Conservation (phyloP, 148 eudicot genomes). For the Fagopyrum homotropicum region DNA sequence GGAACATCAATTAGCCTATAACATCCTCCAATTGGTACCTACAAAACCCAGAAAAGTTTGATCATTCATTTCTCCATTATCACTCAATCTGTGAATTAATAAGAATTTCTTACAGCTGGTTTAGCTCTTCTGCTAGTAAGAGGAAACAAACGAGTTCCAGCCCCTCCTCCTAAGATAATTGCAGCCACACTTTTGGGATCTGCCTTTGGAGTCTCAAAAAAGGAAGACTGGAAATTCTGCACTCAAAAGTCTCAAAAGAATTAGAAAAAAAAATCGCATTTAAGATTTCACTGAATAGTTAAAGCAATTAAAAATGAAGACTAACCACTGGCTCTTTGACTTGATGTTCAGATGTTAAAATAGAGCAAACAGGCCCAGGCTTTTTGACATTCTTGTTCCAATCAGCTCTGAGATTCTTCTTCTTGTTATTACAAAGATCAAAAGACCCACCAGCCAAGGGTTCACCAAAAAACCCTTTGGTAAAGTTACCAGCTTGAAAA, state of each 20-base stretch:
- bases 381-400: slow-evolving; percentile 4
- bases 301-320: background rate
- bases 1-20: slow-evolving; percentile 93
- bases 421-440: background rate
- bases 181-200: slow-evolving; percentile 81
- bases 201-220: slow-evolving; percentile 27
- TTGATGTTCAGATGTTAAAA: background rate
- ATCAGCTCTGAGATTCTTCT: slow-evolving; percentile 7
- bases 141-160: slow-evolving; percentile 85
- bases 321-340: background rate
- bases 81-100: background rate
- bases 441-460: background rate
- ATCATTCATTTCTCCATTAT: slow-evolving; percentile 9
- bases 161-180: slow-evolving; percentile 82
- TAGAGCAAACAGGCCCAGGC: background rate
- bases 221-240: slow-evolving; percentile 9
- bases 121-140: slow-evolving; percentile 82
- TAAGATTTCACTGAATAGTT: background rate
- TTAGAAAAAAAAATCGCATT: background rate
- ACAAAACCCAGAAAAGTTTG: slow-evolving; percentile 14
- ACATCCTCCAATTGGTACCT: slow-evolving; percentile 98
- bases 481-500: background rate
- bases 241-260: background rate
- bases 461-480: slow-evolving; percentile 9
- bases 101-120: slow-evolving; percentile 65